Percentiles rank a stretch among this genome's conserved stretches.
These are phyloP conservation scores for Cladosporium phlei DNA, from an alignment of 2,329 filamentous ascomycete genomes.

Conservation along the genomic window DNA sequence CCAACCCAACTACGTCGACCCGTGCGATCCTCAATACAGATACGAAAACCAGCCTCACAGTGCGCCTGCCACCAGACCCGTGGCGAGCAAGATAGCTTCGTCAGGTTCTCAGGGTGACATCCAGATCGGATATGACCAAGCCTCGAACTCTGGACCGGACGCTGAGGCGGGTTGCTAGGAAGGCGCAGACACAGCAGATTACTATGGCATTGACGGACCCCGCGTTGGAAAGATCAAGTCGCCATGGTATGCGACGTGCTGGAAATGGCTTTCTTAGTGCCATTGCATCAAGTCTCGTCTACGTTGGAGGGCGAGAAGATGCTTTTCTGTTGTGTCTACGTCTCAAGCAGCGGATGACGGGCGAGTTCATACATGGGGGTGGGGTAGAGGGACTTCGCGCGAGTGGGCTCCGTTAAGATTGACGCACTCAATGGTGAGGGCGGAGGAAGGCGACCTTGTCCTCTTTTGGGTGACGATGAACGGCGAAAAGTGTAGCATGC, in stretches of 20 bases:
- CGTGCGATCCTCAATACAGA: too few species aligned
- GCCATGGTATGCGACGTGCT: constrained; percentile 20
- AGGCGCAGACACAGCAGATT: constrained; percentile 18
- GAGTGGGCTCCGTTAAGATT: too few species aligned
- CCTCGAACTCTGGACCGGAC: constrained; percentile 2
- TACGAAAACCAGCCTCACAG: constrained; percentile 4
- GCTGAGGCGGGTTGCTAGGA: constrained; percentile 17
- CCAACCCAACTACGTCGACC: background rate
- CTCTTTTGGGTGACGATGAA: too few species aligned
- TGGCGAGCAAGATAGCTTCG: background rate
- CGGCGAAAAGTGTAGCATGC: too few species aligned
- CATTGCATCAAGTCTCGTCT: background rate
- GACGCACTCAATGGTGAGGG: too few species aligned
- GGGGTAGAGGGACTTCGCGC: too few species aligned
- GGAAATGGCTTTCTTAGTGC: constrained; percentile 18
- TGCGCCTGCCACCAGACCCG: background rate
- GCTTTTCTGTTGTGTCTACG: too few species aligned
- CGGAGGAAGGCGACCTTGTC: too few species aligned
- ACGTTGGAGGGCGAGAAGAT: too few species aligned
- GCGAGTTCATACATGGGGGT: too few species aligned
- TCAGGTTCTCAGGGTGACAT: constrained; percentile 18
- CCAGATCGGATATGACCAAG: constrained; percentile 14
- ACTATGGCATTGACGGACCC: background rate
- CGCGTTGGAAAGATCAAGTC: background rate
- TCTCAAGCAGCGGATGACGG: too few species aligned